Evolutionary conservation across 2,329 filamentous ascomycete genomes (phyloP).

Genomic region (Macrophomina phaseolina): DNA sequence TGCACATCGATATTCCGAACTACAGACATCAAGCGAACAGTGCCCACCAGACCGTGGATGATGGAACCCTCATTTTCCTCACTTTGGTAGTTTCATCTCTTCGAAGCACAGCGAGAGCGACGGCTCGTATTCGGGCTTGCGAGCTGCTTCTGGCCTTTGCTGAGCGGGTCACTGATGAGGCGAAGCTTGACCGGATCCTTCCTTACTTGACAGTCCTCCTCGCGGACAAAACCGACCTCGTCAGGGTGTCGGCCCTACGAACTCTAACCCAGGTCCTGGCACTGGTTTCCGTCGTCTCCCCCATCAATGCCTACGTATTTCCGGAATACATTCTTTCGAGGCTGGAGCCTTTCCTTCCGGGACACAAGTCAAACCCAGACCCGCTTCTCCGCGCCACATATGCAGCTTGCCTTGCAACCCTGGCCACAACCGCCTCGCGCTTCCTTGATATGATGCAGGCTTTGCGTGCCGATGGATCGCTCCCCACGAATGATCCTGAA

Average conservation of each 20-base stretch:
- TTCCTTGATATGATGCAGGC: constrained; percentile 93
- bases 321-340: constrained; percentile 69
- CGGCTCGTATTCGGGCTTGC: constrained; percentile 86
- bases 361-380: constrained; percentile 57
- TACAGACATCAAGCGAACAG: constrained; percentile 73
- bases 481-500: constrained; percentile 78
- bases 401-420: constrained; percentile 85
- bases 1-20: constrained; percentile 85
- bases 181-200: constrained; percentile 89
- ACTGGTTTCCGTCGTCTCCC: constrained; percentile 85
- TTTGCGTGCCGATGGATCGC: constrained; percentile 79
- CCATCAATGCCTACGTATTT: constrained; percentile 71
- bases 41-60: constrained; percentile 71
- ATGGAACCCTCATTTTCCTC: constrained; percentile 91
- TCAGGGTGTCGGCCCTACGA: constrained; percentile 83
- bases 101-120: constrained; percentile 84
- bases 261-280: constrained; percentile 88
- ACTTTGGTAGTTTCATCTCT: constrained; percentile 87
- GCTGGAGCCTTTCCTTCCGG: constrained; percentile 62
- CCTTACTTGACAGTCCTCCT: constrained; percentile 87
- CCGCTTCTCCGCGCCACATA: constrained; percentile 86
- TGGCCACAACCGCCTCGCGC: constrained; percentile 82
- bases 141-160: constrained; percentile 91
- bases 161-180: constrained; percentile 90
- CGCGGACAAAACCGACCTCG: constrained; percentile 80